Conservation (phyloP, 352 stramenopile species). For the Pythium aristosporum region DNA sequence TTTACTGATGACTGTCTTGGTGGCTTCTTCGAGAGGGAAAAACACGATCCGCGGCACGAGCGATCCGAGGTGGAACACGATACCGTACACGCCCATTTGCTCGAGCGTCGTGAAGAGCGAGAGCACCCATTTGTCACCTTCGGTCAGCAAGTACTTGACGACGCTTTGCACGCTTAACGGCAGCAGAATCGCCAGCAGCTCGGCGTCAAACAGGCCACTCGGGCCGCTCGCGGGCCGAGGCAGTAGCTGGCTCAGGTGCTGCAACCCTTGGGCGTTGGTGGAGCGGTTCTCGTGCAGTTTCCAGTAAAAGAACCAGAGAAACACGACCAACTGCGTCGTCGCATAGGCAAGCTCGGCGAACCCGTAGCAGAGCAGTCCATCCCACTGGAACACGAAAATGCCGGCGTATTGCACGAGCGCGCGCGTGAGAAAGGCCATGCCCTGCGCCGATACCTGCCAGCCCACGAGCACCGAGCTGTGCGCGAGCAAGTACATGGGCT, state of each 20-base stretch:
- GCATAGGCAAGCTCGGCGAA: slow-evolving; percentile 77
- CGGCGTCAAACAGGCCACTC: slow-evolving; percentile 35
- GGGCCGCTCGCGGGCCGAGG: slow-evolving; percentile 18
- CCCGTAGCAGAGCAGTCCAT: slow-evolving; percentile 69
- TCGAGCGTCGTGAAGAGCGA: slow-evolving; percentile 87
- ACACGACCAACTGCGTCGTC: slow-evolving; percentile 55
- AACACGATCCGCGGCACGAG: slow-evolving; percentile 95
- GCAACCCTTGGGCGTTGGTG: slow-evolving; percentile 39
- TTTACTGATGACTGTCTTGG: slow-evolving; percentile 94
- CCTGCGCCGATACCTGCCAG: slow-evolving; percentile 81
- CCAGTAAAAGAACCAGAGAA: slow-evolving; percentile 50
- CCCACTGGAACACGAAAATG: slow-evolving; percentile 60
- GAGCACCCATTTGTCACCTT: slow-evolving; percentile 96
- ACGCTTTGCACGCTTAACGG: slow-evolving; percentile 91
- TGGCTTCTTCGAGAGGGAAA: slow-evolving; percentile 96
- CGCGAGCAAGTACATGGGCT: slow-evolving; percentile 82
- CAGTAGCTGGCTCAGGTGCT: slow-evolving; percentile 52
- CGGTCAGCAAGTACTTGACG: slow-evolving; percentile 97
- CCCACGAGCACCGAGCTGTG: slow-evolving; percentile 79
- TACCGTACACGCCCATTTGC: slow-evolving; percentile 95
- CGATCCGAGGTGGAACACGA: slow-evolving; percentile 94
- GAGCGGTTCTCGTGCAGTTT: slow-evolving; percentile 34
- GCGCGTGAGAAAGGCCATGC: slow-evolving; percentile 68
- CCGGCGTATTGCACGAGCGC: slow-evolving; percentile 64
- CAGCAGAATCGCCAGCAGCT: slow-evolving; percentile 58